Evolutionary conservation across 2,329 filamentous ascomycete species (phyloP).

Genomic region (Aureobasidium subglaciale): DNA sequence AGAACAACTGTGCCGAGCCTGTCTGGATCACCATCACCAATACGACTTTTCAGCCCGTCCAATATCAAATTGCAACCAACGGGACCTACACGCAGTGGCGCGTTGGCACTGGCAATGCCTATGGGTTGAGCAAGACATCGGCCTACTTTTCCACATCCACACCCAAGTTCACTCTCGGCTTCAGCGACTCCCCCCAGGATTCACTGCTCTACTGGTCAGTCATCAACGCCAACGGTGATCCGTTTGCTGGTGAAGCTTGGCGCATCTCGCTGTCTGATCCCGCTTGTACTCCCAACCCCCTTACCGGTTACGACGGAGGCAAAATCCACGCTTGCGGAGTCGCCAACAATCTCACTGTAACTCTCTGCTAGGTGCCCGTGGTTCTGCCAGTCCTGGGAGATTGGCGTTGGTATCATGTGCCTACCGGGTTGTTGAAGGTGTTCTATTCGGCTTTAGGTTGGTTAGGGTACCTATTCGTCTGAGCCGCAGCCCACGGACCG

Average conservation of each 20-base stretch:
- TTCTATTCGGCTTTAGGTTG: slow-evolving; percentile 1
- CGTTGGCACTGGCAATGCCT: slow-evolving; percentile 25
- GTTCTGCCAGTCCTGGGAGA: not conserved
- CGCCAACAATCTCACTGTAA: slow-evolving; percentile 11
- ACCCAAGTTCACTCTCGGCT: slow-evolving; percentile 25
- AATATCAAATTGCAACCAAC: slow-evolving; percentile 18
- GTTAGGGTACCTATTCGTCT: slow-evolving; percentile 1
- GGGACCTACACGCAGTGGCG: slow-evolving; percentile 21
- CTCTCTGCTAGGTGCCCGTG: slow-evolving; percentile 10
- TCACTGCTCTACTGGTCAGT: slow-evolving; percentile 26
- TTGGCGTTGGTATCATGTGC: slow-evolving; percentile 11
- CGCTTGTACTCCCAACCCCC: not conserved
- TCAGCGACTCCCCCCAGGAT: slow-evolving; percentile 16
- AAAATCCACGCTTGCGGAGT: slow-evolving; percentile 12
- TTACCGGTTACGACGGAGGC: slow-evolving; percentile 13
- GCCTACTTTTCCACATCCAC: slow-evolving; percentile 21
- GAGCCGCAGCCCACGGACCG: not conserved
- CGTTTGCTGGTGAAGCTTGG: slow-evolving; percentile 21
- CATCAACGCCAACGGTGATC: slow-evolving; percentile 23
- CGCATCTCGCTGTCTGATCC: slow-evolving; percentile 18
- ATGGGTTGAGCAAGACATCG: slow-evolving; percentile 24
- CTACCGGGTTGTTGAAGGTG: not conserved
- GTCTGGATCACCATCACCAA: slow-evolving; percentile 25
- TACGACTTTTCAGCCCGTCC: slow-evolving; percentile 18
- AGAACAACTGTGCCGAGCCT: slow-evolving; percentile 23